A percentile compares a stretch with the other conserved stretches of the same genome.
Evolutionary conservation across 148 eudicot species (phyloP).

Genomic region (Vaccinium darrowii): DNA sequence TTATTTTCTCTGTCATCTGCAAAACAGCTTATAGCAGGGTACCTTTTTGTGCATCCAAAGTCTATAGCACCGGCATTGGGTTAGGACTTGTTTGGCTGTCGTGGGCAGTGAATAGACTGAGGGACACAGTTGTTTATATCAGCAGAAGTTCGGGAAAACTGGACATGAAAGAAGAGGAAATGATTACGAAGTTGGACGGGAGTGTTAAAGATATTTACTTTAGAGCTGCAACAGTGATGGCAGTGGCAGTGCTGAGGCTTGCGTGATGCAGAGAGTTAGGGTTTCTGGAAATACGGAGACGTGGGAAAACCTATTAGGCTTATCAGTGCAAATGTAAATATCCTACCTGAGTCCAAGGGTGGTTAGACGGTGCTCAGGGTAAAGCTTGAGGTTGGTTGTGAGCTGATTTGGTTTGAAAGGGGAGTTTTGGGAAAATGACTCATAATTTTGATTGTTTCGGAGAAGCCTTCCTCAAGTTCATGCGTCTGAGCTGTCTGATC

Average conservation of each 20-base stretch:
- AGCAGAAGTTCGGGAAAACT: slow-evolving; percentile 46
- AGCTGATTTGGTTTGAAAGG: not conserved
- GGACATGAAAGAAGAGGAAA: slow-evolving; percentile 48
- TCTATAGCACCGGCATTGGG: slow-evolving; percentile 58
- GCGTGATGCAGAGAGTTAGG: slow-evolving; percentile 35
- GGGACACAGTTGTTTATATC: slow-evolving; percentile 53
- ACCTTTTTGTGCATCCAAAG: slow-evolving; percentile 50
- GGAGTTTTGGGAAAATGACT: not conserved
- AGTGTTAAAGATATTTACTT: slow-evolving; percentile 54
- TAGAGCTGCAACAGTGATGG: slow-evolving; percentile 56
- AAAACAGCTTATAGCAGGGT: slow-evolving; percentile 51
- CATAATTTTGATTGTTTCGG: not conserved
- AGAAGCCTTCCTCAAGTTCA: not conserved
- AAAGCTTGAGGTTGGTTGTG: not conserved
- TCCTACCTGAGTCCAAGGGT: not conserved
- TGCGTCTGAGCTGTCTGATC: not conserved
- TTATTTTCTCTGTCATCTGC: slow-evolving; percentile 57
- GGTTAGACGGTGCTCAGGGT: not conserved
- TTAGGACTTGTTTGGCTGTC: slow-evolving; percentile 84
- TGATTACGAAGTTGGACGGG: slow-evolving; percentile 50
- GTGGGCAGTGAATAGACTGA: slow-evolving; percentile 57
- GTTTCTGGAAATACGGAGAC: not conserved
- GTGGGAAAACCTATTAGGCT: not conserved
- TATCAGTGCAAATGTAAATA: not conserved
- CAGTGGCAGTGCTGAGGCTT: slow-evolving; percentile 54